Evolutionary conservation across 1,284 basidiomycete genomes (phyloP).

Genomic region (Pseudozyma sp.): DNA sequence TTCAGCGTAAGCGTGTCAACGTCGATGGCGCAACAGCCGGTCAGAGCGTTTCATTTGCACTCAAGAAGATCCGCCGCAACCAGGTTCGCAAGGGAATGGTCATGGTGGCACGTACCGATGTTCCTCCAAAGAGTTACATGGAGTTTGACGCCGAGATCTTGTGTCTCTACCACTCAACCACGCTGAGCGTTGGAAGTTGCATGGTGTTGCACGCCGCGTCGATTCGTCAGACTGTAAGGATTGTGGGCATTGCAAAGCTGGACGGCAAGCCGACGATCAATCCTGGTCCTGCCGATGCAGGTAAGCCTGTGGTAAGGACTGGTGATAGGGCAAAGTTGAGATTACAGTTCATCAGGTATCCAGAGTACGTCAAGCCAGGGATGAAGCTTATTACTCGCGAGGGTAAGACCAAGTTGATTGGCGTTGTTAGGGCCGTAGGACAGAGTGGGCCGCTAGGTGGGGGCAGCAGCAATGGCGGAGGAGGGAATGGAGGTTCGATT

Average conservation of each 20-base stretch:
- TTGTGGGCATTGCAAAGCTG: constrained; percentile 62
- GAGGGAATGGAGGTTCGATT: background rate
- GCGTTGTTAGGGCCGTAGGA: constrained; percentile 59
- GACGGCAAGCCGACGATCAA: constrained; percentile 41
- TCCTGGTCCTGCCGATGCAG: constrained; percentile 11
- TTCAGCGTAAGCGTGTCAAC: constrained; percentile 90
- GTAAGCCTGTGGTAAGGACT: constrained; percentile 65
- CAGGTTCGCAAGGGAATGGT: constrained; percentile 84
- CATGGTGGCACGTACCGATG: constrained; percentile 72
- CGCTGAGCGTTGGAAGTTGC: constrained; percentile 63
- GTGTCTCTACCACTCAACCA: constrained; percentile 67
- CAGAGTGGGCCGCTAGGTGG: constrained; percentile 43
- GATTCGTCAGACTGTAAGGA: constrained; percentile 66
- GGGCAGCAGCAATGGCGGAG: background rate
- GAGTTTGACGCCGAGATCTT: constrained; percentile 67
- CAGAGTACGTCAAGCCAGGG: constrained; percentile 65
- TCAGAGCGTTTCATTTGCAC: constrained; percentile 90
- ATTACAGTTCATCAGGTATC: constrained; percentile 61
- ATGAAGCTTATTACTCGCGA: constrained; percentile 66
- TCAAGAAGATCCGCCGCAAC: constrained; percentile 86
- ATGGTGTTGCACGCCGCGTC: constrained; percentile 67
- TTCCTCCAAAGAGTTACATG: constrained; percentile 54
- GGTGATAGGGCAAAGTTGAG: constrained; percentile 64
- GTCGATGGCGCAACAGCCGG: constrained; percentile 87
- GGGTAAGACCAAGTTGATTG: constrained; percentile 66